phyloP scores from a whole-genome alignment of 2,329 filamentous ascomycete genomes.

The Aspergillus flavus region DNA sequence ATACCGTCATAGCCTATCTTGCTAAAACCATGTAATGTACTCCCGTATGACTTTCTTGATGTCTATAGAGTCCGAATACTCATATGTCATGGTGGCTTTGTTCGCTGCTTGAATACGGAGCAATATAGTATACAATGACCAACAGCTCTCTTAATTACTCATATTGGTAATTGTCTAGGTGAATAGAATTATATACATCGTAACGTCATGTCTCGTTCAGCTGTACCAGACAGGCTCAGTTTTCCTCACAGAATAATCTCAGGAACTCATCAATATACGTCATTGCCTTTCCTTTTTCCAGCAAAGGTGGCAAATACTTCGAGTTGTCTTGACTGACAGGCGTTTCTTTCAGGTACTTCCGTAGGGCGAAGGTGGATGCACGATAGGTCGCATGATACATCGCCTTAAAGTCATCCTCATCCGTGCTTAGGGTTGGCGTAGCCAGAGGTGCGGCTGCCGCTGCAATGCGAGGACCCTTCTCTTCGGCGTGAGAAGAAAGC shows the following conservation, averaged over 20 bases:
- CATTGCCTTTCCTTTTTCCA: conserved; percentile 45
- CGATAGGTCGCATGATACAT: conserved; percentile 50
- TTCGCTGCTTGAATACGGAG: not conserved
- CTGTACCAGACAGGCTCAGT: conserved; percentile 27
- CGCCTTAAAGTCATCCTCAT: conserved; percentile 46
- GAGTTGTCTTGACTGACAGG: conserved; percentile 2
- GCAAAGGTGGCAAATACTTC: conserved; percentile 21
- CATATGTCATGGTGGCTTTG: not conserved
- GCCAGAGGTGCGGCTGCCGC: conserved; percentile 8
- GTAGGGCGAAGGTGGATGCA: conserved; percentile 46
- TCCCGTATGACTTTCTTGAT: no score
- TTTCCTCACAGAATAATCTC: conserved; percentile 45
- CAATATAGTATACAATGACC: not conserved
- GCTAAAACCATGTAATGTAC: not conserved
- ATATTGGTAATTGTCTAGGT: not conserved
- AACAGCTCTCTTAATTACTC: not conserved
- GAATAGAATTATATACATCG: conserved; percentile 20
- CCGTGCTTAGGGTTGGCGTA: conserved; percentile 20
- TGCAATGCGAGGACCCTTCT: conserved; percentile 18
- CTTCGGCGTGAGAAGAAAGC: conserved; percentile 13
- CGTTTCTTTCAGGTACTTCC: conserved; percentile 39
- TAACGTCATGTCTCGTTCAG: conserved; percentile 25
- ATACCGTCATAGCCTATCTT: not conserved
- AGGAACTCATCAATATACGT: conserved; percentile 45
- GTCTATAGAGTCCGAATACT: not conserved